These are phyloP conservation scores for Chlamydomonas reinhardtii DNA, from an alignment of 163 green algal genomes.

Conservation along the genomic window DNA sequence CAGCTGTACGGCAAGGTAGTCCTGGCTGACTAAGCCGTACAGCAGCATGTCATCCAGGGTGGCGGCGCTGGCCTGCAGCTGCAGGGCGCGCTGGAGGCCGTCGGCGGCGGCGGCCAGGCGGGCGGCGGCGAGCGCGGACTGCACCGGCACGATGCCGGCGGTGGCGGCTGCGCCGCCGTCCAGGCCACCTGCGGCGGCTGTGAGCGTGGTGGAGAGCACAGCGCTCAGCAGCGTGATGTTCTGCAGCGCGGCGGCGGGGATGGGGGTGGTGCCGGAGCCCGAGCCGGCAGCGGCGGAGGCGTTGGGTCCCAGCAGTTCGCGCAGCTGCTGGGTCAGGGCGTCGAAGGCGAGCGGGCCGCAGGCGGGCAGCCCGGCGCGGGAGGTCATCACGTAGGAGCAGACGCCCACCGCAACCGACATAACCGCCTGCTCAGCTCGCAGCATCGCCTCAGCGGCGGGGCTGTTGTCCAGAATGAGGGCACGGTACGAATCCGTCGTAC, in stretches of 20 bases:
- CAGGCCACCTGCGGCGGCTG: not conserved
- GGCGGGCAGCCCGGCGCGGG: not conserved
- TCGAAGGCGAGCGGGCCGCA: conserved; percentile 12
- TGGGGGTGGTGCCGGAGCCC: not conserved
- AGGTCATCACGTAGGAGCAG: not conserved
- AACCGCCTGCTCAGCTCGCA: conserved; percentile 17
- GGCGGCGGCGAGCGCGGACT: not conserved
- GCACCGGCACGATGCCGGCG: not conserved
- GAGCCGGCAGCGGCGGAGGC: not conserved
- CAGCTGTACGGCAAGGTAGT: not conserved
- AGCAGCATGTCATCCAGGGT: not conserved
- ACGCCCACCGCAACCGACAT: conserved; percentile 2
- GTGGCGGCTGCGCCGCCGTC: not conserved
- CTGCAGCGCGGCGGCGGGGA: not conserved
- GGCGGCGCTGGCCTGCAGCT: not conserved
- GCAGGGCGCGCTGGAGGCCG: not conserved
- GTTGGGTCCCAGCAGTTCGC: not conserved
- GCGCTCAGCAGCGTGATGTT: not conserved
- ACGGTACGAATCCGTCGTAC: not conserved
- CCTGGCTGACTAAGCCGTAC: not conserved
- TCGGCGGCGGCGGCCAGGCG: conserved; percentile 6
- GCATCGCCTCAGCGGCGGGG: not conserved
- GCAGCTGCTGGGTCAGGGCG: not conserved
- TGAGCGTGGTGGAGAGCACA: not conserved
- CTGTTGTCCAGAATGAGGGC: not conserved